Evolutionary conservation across 352 stramenopile genomes (phyloP).

Genomic region (Pythium rhizo-oryzae): DNA sequence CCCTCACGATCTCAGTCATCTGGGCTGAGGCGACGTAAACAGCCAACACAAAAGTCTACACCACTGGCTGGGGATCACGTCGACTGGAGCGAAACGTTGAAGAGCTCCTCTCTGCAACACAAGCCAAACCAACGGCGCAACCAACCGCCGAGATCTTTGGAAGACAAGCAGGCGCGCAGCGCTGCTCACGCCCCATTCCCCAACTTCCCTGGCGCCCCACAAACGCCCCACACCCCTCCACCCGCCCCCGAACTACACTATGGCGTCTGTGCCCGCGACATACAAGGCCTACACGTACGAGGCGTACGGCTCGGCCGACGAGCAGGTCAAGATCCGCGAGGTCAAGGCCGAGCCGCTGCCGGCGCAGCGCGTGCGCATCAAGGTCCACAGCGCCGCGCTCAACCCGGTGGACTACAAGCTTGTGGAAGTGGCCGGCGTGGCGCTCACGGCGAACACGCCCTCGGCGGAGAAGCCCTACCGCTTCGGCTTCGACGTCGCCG

Average conservation of each 20-base stretch:
- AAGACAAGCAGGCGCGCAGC: not conserved
- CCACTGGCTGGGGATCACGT: not conserved
- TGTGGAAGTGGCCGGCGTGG: not conserved
- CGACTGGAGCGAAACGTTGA: not conserved
- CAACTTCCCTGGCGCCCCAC: not conserved
- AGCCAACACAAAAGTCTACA: too few species aligned
- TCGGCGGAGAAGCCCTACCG: slow-evolving; percentile 5
- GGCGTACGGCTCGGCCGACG: slow-evolving; percentile 4
- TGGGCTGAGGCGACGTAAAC: too few species aligned
- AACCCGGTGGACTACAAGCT: slow-evolving; percentile 14
- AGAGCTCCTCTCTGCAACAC: not conserved
- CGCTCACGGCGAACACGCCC: not conserved
- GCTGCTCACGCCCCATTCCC: not conserved
- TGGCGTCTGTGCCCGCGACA: slow-evolving; percentile 12
- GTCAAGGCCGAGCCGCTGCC: not conserved
- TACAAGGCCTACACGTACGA: slow-evolving; percentile 24
- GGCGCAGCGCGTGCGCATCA: slow-evolving; percentile 14
- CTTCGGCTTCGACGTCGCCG: slow-evolving; percentile 18
- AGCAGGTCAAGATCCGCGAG: too few species aligned
- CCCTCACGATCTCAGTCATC: too few species aligned
- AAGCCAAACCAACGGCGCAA: not conserved
- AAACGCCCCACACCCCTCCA: not conserved
- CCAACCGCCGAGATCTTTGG: not conserved
- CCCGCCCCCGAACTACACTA: not conserved
- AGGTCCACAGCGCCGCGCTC: slow-evolving; percentile 14